Conservation (phyloP, 176 grass and related monocot species). For the Aegilops tauschii region DNA sequence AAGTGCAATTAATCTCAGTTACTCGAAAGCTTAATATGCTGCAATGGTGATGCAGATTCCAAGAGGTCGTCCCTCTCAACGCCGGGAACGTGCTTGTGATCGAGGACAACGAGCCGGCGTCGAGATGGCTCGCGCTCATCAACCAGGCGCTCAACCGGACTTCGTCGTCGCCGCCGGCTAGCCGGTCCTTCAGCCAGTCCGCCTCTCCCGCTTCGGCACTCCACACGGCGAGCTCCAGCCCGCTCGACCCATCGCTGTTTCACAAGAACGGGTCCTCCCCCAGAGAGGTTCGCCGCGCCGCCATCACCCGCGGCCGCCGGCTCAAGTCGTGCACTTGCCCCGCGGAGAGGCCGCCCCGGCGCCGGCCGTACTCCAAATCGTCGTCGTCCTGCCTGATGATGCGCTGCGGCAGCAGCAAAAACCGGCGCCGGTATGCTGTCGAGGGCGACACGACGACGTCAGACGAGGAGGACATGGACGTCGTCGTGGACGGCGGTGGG, state of each 20-base stretch:
- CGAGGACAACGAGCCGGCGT: slow-evolving; percentile 89
- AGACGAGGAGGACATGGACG: slow-evolving; percentile 31
- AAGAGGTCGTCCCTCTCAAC: slow-evolving; percentile 89
- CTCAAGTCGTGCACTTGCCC: slow-evolving; percentile 76
- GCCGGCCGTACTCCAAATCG: slow-evolving; percentile 28
- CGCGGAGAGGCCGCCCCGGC: background rate
- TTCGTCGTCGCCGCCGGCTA: background rate
- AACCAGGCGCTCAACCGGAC: slow-evolving; percentile 80
- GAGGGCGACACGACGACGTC: slow-evolving; percentile 42
- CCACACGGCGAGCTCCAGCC: slow-evolving; percentile 34
- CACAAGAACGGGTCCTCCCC: slow-evolving; percentile 44
- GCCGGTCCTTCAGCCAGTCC: slow-evolving; percentile 1
- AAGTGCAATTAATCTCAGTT: background rate
- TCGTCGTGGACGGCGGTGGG: slow-evolving; percentile 14
- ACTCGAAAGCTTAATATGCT: background rate
- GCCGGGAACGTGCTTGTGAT: slow-evolving; percentile 89
- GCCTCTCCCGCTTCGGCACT: slow-evolving; percentile 7
- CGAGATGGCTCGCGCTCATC: slow-evolving; percentile 80
- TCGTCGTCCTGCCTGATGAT: slow-evolving; percentile 62
- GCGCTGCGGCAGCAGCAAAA: slow-evolving; percentile 42
- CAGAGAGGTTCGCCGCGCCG: slow-evolving; percentile 45
- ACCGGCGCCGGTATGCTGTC: slow-evolving; percentile 17
- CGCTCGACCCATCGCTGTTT: slow-evolving; percentile 27
- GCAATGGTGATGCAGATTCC: slow-evolving; percentile 31
- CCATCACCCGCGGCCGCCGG: slow-evolving; percentile 42